A percentile compares a stretch with the other conserved stretches of the same genome.
These are phyloP conservation scores for Linum trigynum DNA, from an alignment of 345 rosid species.

Conservation along the genomic window DNA sequence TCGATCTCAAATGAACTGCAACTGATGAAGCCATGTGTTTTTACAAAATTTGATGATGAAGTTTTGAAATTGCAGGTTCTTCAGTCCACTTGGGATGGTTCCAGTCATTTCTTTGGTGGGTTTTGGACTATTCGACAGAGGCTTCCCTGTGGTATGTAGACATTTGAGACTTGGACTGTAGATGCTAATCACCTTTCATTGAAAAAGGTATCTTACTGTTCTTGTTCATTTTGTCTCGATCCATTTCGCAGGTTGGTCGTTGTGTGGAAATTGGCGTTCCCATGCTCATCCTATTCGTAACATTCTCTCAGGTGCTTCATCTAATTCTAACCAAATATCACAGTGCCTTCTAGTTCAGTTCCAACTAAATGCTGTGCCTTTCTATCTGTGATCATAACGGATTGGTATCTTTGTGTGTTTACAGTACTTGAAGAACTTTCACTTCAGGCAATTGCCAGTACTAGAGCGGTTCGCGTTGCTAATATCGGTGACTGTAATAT, in stretches of 20 bases:
- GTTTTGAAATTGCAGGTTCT: constrained; percentile 51
- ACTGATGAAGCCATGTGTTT: too few species aligned
- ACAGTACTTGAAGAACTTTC: constrained; percentile 84
- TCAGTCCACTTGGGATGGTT: constrained; percentile 96
- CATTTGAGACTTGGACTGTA: neutral
- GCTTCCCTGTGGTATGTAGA: constrained; percentile 81
- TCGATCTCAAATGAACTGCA: constrained; percentile 36
- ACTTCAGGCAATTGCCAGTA: constrained; percentile 51
- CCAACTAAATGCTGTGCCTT: neutral
- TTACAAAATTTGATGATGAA: too few species aligned
- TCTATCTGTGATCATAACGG: neutral
- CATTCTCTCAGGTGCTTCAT: constrained; percentile 68
- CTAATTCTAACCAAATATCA: neutral
- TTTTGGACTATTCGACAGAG: constrained; percentile 92
- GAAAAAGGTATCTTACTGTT: neutral
- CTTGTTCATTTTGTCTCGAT: constrained; percentile 4
- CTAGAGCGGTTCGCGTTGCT: constrained; percentile 83
- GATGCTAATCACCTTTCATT: neutral
- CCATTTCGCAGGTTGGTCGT: constrained; percentile 53
- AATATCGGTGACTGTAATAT: constrained; percentile 61
- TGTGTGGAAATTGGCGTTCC: constrained; percentile 92
- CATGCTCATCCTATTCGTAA: constrained; percentile 71
- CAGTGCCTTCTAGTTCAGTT: neutral
- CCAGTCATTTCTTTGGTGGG: constrained; percentile 90
- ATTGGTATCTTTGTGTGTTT: constrained; percentile 1